A percentile compares a stretch with the other conserved stretches of the same genome.
Evolutionary conservation across 192 early-diverging fungal genomes (phyloP).

Genomic region (Podila horticola): DNA sequence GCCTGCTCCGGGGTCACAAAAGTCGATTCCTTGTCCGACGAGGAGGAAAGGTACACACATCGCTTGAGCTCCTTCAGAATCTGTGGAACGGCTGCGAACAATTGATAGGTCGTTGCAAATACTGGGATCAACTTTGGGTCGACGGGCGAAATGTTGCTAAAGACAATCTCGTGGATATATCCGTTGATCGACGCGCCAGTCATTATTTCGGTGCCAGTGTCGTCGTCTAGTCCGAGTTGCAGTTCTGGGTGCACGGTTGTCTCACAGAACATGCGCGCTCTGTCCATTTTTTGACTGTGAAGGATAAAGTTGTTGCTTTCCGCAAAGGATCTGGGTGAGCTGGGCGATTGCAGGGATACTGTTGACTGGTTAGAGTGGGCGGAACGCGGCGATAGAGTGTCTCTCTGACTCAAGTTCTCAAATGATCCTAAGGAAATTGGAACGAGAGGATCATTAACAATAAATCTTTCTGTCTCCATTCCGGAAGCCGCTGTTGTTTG

Average conservation of each 20-base stretch:
- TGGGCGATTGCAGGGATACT: slow-evolving; percentile 20
- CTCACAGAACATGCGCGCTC: slow-evolving; percentile 21
- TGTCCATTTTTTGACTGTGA: slow-evolving; percentile 21
- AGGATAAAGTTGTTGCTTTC: slow-evolving; percentile 15
- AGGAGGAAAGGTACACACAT: slow-evolving; percentile 4
- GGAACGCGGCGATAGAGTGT: slow-evolving; percentile 11
- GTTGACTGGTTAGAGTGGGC: slow-evolving; percentile 21
- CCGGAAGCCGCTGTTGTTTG: too few relatives aligned
- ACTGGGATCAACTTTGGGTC: slow-evolving; percentile 34
- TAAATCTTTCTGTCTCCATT: neutral
- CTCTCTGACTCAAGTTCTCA: slow-evolving; percentile 18
- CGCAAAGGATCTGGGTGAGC: slow-evolving; percentile 8
- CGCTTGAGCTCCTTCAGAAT: slow-evolving; percentile 33
- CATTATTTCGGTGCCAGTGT: slow-evolving; percentile 6
- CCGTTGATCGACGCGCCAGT: slow-evolving; percentile 25
- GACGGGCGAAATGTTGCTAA: slow-evolving; percentile 23
- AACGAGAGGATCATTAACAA: neutral
- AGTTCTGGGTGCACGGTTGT: slow-evolving; percentile 62
- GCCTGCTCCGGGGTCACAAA: neutral
- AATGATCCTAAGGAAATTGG: slow-evolving; percentile 13
- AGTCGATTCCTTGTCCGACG: neutral
- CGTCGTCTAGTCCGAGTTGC: slow-evolving; percentile 27
- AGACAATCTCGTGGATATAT: slow-evolving; percentile 73
- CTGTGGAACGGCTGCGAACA: slow-evolving; percentile 45
- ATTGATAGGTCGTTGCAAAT: slow-evolving; percentile 53